A percentile compares a stretch with the other conserved stretches of the same genome.
Conservation (phyloP, 2,329 filamentous ascomycete species). For the Periconia digitata region DNA sequence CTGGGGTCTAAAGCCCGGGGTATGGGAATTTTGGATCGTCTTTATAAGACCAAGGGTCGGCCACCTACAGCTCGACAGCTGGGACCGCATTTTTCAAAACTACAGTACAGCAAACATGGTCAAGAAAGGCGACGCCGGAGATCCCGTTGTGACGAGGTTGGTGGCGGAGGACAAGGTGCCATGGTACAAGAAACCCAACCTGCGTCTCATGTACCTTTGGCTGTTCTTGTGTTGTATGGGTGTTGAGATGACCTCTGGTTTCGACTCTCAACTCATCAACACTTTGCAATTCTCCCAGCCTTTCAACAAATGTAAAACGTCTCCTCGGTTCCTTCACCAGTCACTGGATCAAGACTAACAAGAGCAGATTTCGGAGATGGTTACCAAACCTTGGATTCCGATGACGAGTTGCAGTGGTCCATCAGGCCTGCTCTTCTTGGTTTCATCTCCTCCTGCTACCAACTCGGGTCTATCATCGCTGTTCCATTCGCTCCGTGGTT, state of each 20-base stretch:
- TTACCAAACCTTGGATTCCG: constrained; percentile 17
- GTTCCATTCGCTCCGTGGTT: constrained; percentile 37
- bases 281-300: constrained; percentile 37
- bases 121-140: constrained; percentile 21
- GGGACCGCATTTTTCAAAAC: constrained; percentile 8
- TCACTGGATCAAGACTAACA: constrained; percentile 9
- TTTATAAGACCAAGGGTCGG: constrained; percentile 27
- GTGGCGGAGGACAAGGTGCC: constrained; percentile 44
- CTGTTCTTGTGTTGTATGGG: constrained; percentile 42
- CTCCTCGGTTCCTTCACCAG: no score
- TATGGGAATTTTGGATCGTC: constrained; percentile 3
- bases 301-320: constrained; percentile 36
- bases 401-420: constrained; percentile 8
- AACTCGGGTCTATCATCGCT: constrained; percentile 37
- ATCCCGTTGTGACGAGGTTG: constrained; percentile 48
- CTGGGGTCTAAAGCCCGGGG: constrained; percentile 30
- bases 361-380: constrained; percentile 32
- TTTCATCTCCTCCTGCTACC: constrained; percentile 39
- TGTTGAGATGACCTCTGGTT: constrained; percentile 43
- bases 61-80: constrained; percentile 9
- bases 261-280: constrained; percentile 42
- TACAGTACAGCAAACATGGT: constrained; percentile 29
- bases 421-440: constrained; percentile 33
- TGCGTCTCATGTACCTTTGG: constrained; percentile 42
- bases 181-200: constrained; percentile 48